Evolutionary conservation across 768 basidiomycete genomes (phyloP), one percentile per base, ranked within the genome.

Genomic region (Boletellus ananiceps): DNA sequence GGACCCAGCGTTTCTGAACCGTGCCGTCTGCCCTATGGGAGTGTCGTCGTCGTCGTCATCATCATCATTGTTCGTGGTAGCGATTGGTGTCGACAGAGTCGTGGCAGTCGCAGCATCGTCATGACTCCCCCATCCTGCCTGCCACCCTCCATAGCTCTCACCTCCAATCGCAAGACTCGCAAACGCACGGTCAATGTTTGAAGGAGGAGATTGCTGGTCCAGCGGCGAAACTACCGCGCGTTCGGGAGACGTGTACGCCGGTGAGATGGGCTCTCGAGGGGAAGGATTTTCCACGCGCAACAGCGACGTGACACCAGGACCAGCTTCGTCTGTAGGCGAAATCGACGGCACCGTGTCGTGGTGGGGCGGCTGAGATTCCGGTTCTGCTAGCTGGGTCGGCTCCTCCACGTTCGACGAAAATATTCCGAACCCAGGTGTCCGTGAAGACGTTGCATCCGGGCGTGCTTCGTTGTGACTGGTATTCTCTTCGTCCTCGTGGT

Each of bases 11-110:
- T 57, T 59, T 47, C 58, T 59, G 50, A 71, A 68, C 11, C 62
- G 59, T 18, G 65, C 65, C 15, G 66, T 69, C 49, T 81, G 81
- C 23, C 77, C 69, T 54, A 85, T 82, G 21, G 83, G 83, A 49
- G 76, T 83, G 61, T 85, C 83, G 50, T 85, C 83, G 48, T 84
- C 83, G 52, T 84, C 82, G 5, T 83, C 80, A 35, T 81, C 77
- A 13, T 81, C 78, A 13, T 63, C 51, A 13, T 63, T 52, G 57
- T 56, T 18, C 32, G 62, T 54, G 34, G 59, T 50, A 25, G 60
- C 40, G 15, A 48, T 18, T 31, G 68, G 58, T 36, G 63, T 50
- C 34, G 68, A 56, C 36, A 52, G 42, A 14, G 51, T 44, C n/a
- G 64, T 38, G 18, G 58, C 35, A 5, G 53, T 49, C 14, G 59